phyloP scores from a whole-genome alignment of 805 yeast genomes.

The Starmerella stigmatis region DNA sequence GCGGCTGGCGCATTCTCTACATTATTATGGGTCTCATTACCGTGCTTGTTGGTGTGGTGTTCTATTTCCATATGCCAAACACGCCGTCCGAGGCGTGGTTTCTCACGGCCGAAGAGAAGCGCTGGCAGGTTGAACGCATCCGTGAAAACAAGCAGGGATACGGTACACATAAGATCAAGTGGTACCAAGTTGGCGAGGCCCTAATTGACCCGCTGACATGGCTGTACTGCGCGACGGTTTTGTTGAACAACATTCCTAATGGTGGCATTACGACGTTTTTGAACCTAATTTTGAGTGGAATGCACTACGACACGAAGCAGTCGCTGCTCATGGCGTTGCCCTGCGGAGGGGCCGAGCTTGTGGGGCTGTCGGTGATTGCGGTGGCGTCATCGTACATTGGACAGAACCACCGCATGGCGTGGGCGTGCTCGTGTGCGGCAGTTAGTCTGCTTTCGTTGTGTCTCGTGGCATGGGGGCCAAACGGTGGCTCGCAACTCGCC shows the following conservation, averaged over 20 bases:
- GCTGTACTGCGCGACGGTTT: constrained; percentile 36
- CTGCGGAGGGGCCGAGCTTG: constrained; percentile 37
- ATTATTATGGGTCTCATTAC: constrained; percentile 53
- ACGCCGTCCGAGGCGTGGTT: constrained; percentile 36
- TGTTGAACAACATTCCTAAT: constrained; percentile 39
- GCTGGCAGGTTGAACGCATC: constrained; percentile 42
- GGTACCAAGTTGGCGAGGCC: constrained; percentile 45
- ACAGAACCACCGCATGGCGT: constrained; percentile 12
- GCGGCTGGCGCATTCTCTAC: constrained; percentile 55
- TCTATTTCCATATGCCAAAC: constrained; percentile 46
- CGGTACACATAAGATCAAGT: constrained; percentile 46
- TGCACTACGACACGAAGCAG: constrained; percentile 34
- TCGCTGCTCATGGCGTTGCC: constrained; percentile 37
- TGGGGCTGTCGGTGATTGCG: constrained; percentile 14
- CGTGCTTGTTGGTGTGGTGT: constrained; percentile 39
- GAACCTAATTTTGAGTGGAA: constrained; percentile 37
- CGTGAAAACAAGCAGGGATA: constrained; percentile 48
- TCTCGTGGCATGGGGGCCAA: constrained; percentile 24
- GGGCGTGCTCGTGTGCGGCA: constrained; percentile 10
- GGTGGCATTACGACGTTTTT: constrained; percentile 47
- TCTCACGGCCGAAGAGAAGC: constrained; percentile 37
- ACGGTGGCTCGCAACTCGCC: constrained; percentile 14
- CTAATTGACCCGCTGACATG: constrained; percentile 42
- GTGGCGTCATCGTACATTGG: constrained; percentile 9
- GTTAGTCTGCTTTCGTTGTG: constrained; percentile 13